Evolutionary conservation across 2,329 filamentous ascomycete species (phyloP).

Genomic region (Fusarium sulawesiense): DNA sequence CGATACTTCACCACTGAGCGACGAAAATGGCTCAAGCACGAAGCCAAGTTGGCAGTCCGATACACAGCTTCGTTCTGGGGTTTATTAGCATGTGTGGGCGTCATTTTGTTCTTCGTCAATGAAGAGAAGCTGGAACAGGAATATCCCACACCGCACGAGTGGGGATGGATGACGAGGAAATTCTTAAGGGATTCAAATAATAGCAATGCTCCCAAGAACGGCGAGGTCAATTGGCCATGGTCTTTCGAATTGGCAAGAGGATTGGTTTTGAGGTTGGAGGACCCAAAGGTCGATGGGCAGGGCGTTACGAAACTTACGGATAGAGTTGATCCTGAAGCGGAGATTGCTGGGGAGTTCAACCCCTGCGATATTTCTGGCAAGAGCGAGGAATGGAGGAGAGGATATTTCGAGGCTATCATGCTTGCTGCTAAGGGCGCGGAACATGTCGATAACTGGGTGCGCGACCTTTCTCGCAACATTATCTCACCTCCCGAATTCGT

Average conservation of each 20-base stretch:
- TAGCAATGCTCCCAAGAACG: constrained; percentile 65
- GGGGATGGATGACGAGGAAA: constrained; percentile 77
- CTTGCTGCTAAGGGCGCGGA: constrained; percentile 80
- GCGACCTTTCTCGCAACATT: constrained; percentile 73
- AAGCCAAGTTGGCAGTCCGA: constrained; percentile 76
- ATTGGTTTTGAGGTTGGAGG: constrained; percentile 75
- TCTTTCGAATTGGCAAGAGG: constrained; percentile 70
- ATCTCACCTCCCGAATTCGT: constrained; percentile 80
- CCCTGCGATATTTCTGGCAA: constrained; percentile 78
- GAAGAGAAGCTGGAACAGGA: constrained; percentile 80
- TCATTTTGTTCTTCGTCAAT: constrained; percentile 73
- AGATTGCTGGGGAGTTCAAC: constrained; percentile 74
- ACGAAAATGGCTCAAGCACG: constrained; percentile 75
- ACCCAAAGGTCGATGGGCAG: constrained; percentile 74
- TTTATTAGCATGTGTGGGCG: constrained; percentile 67
- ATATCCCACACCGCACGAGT: constrained; percentile 86
- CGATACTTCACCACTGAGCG: constrained; percentile 85
- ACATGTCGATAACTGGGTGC: constrained; percentile 82
- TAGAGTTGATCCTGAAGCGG: constrained; percentile 73
- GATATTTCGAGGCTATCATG: constrained; percentile 87
- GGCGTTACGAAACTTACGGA: constrained; percentile 66
- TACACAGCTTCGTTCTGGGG: constrained; percentile 75
- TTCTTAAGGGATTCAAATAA: constrained; percentile 73
- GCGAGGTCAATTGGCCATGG: constrained; percentile 73
- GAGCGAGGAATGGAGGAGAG: constrained; percentile 84